Evolutionary conservation across 2,329 filamentous ascomycete genomes (phyloP).

Genomic region (Colletotrichum lindemuthianum): DNA sequence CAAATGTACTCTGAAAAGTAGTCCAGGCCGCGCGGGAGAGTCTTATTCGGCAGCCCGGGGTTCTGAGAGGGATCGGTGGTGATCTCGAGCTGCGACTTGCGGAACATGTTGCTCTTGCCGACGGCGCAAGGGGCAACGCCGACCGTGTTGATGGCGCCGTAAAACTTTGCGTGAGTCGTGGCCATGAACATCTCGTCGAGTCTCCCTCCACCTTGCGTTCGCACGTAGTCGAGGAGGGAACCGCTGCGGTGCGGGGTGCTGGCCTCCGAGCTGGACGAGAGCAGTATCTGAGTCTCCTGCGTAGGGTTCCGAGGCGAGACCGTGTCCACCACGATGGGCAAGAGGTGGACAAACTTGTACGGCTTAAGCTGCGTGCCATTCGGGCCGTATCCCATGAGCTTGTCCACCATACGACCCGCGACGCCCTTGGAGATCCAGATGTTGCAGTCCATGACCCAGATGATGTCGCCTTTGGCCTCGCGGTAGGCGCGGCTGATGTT

Average conservation of each 20-base stretch:
- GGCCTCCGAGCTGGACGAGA: slow-evolving; percentile 48
- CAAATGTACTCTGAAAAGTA: slow-evolving; percentile 97
- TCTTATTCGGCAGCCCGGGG: slow-evolving; percentile 52
- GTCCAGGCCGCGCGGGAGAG: slow-evolving; percentile 77
- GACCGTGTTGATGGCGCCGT: slow-evolving; percentile 95
- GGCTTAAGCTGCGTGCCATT: slow-evolving; percentile 61
- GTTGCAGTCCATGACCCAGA: slow-evolving; percentile 98
- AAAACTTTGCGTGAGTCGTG: slow-evolving; percentile 95
- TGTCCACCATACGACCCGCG: slow-evolving; percentile 88
- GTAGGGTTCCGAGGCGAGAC: slow-evolving; percentile 47
- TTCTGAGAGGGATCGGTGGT: slow-evolving; percentile 66
- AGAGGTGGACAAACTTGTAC: slow-evolving; percentile 94
- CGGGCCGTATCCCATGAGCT: slow-evolving; percentile 74
- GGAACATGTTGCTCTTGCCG: slow-evolving; percentile 99
- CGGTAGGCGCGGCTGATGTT: slow-evolving; percentile 95
- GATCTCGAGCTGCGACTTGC: slow-evolving; percentile 85
- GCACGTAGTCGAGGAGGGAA: slow-evolving; percentile 44
- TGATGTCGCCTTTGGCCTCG: slow-evolving; percentile 85
- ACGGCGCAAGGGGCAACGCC: slow-evolving; percentile 91
- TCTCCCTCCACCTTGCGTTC: slow-evolving; percentile 74
- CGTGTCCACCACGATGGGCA: slow-evolving; percentile 88
- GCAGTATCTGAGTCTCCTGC: slow-evolving; percentile 42
- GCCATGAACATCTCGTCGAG: slow-evolving; percentile 96
- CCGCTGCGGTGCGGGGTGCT: slow-evolving; percentile 39
- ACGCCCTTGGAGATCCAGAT: slow-evolving; percentile 88